Base-by-base conservation (phyloP, 2,329 filamentous ascomycete genomes). In the Neonectria punicea region DNA sequence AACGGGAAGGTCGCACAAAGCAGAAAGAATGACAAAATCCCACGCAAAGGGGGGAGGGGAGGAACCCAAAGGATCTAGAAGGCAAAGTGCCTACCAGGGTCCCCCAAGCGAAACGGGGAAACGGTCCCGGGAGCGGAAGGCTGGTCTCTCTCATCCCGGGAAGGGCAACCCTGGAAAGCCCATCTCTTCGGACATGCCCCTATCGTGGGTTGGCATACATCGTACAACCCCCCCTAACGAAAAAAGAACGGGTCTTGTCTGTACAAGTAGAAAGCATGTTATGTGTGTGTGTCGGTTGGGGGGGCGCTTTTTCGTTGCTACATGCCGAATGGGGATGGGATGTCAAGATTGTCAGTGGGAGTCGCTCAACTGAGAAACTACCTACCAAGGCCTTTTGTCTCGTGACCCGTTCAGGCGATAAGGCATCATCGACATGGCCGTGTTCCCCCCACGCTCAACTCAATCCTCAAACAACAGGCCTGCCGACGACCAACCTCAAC, bases 21-120 rank as follows among this genome's bases (percentile, higher is more conserved):
- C 25, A 13, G 28, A 32, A 10, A 3, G 16, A 16, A 18, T 25
- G 14, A 49, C 16, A n/a, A 39, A 39, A 39, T 16, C 36, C 32
- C 32, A 34, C 11, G 36, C 14, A n/a, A n/a, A 16, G 36, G 36
- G 14, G 34, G 36, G 36, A 1, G 16, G 14, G 14, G 14, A n/a
- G 36, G 36, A n/a, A 39, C 6, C 36, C 16, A 16, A n/a, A n/a
- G 14, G 14, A 39, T 39, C 44, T 22, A 14, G 44, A 47, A 39
- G 46, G 30, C n/a, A 51, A 20, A 18, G 49, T 51, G n/a, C 28
- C 49, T 51, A 9, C 28, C 49, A 18, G 10, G 28, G 30, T 11
- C 18, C n/a, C 49, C n/a, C 49, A 32, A 51, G 49, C 49, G 47
- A 51, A 51, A 51, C 49, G 49, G 28, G 49, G 49, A 51, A 51